phyloP scores from a whole-genome alignment of 495 filamentous ascomycete species.

The Thermochaetoides thermophila region DNA sequence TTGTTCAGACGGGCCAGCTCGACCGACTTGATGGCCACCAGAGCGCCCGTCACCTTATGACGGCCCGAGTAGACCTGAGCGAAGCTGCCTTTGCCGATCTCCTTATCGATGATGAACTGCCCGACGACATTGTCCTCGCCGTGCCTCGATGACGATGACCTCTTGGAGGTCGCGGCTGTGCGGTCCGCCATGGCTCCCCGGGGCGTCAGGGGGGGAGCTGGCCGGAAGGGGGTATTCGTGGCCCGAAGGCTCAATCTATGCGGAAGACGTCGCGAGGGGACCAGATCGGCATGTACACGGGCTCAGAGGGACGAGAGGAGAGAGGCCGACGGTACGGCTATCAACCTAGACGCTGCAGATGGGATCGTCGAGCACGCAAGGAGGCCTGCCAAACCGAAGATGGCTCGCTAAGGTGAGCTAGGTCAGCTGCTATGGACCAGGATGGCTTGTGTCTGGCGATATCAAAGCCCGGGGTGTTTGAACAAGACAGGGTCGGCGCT shows the following conservation, averaged over 20 bases:
- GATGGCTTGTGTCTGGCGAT: too few relatives aligned
- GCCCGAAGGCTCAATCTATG: conserved; percentile 34
- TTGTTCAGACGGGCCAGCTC: conserved; percentile 76
- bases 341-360: too few relatives aligned
- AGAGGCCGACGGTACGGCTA: neutral
- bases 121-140: conserved; percentile 53
- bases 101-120: conserved; percentile 57
- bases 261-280: conserved; percentile 25
- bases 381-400: too few relatives aligned
- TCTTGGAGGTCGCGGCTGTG: conserved; percentile 19
- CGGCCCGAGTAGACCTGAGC: conserved; percentile 80
- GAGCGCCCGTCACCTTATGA: conserved; percentile 53
- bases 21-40: conserved; percentile 92
- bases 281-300: conserved; percentile 33
- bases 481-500: too few relatives aligned
- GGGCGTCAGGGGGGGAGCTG: conserved; percentile 25
- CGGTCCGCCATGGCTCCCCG: conserved; percentile 36
- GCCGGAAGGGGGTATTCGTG: conserved; percentile 14
- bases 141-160: conserved; percentile 19
- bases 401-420: too few relatives aligned
- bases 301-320: neutral
- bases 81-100: conserved; percentile 94
- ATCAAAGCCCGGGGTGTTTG: too few relatives aligned
- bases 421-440: too few relatives aligned
- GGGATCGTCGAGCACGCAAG: too few relatives aligned